Evolutionary conservation across 2,329 filamentous ascomycete species (phyloP).

Genomic region (Amesomyces nigricolor): DNA sequence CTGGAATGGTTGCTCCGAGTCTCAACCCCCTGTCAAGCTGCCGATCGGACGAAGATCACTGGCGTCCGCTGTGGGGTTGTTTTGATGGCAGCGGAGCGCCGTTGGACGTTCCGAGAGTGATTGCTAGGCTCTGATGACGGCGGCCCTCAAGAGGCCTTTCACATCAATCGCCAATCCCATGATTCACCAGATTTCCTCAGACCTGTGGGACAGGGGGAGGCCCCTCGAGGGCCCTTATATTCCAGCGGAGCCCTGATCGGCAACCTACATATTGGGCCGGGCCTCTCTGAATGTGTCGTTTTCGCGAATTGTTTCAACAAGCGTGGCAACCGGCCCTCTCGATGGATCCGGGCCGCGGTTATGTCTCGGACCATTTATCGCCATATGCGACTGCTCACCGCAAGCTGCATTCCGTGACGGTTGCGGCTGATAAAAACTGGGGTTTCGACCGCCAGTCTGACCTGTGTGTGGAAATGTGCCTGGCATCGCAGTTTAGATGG

Average conservation of each 20-base stretch:
- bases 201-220: not conserved
- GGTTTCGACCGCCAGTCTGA: too few relatives aligned
- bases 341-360: not conserved
- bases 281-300: not conserved
- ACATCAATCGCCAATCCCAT: not conserved
- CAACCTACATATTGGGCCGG: conserved; percentile 7
- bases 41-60: too few relatives aligned
- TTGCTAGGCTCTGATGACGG: too few relatives aligned
- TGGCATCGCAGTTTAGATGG: too few relatives aligned
- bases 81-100: too few relatives aligned
- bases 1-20: not conserved
- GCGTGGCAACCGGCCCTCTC: conserved; percentile 1
- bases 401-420: too few relatives aligned
- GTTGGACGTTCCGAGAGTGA: too few relatives aligned
- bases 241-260: not conserved
- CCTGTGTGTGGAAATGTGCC: too few relatives aligned
- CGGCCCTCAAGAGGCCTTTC: too few relatives aligned
- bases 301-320: conserved; percentile 8
- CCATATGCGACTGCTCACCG: too few relatives aligned
- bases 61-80: too few relatives aligned
- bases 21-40: not conserved
- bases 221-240: not conserved
- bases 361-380: not conserved
- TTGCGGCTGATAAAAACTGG: too few relatives aligned
- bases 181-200: conserved; percentile 1